phyloP scores from a whole-genome alignment of 305 asterid genomes.

The Solanum hybrid region DNA sequence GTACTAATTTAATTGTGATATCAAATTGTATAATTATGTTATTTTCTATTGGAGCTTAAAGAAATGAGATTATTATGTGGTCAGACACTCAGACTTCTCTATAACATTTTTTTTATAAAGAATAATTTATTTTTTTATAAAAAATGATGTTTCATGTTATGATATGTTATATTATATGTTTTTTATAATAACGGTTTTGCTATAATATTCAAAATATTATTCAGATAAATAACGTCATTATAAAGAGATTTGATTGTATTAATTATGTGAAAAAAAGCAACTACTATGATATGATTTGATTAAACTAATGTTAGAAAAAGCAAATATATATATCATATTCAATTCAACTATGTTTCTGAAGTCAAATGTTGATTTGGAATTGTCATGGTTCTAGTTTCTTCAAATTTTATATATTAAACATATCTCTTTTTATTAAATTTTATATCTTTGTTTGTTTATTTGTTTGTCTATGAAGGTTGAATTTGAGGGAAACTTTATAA shows the following conservation, averaged over 20 bases:
- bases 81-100: neutral
- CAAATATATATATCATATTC: neutral
- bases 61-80: neutral
- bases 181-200: neutral
- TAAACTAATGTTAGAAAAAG: neutral
- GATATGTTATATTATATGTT: neutral
- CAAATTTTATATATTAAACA: neutral
- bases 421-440: neutral
- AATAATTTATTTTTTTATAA: neutral
- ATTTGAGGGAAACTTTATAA: no score
- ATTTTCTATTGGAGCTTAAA: neutral
- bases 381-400: neutral
- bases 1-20: neutral
- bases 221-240: rapidly evolving
- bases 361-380: neutral
- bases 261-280: neutral
- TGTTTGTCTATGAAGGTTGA: no score
- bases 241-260: neutral
- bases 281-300: neutral
- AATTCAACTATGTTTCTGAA: neutral
- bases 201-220: neutral
- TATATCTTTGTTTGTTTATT: no score
- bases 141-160: neutral
- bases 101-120: neutral
- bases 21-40: neutral